A percentile compares a stretch with the other conserved stretches of the same genome.
phyloP scores from a whole-genome alignment of 257 asterid species.

The Penstemon davidsonii region DNA sequence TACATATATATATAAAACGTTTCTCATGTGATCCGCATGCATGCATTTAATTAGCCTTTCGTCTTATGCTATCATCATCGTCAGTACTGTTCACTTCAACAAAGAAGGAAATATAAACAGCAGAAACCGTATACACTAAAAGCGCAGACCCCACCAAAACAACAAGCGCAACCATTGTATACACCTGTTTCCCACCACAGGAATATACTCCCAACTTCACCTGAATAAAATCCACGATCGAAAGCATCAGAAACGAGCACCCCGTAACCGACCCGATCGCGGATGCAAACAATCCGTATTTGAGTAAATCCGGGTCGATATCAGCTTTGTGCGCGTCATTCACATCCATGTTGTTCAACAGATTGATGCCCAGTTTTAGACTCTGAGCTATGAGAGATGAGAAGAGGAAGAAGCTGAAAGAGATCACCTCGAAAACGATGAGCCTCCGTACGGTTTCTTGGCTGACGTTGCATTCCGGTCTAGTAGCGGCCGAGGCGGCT shows the following conservation, averaged over 20 bases:
- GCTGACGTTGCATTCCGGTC: no score
- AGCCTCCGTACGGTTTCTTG: slow-evolving; percentile 31
- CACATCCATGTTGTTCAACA: slow-evolving; percentile 38
- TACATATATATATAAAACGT: no score
- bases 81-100: slow-evolving; percentile 20
- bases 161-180: slow-evolving; percentile 28
- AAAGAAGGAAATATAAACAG: slow-evolving; percentile 43
- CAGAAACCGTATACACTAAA: slow-evolving; percentile 30
- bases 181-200: slow-evolving; percentile 37
- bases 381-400: slow-evolving; percentile 53
- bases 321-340: slow-evolving; percentile 39
- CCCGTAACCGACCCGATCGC: slow-evolving; percentile 45
- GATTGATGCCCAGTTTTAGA: slow-evolving; percentile 45
- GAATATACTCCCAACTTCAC: slow-evolving; percentile 39
- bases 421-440: slow-evolving; percentile 43
- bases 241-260: slow-evolving; percentile 38
- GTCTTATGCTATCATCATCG: no score
- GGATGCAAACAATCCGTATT: slow-evolving; percentile 40
- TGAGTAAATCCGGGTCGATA: slow-evolving; percentile 31
- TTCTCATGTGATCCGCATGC: no score
- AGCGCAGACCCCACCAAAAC: slow-evolving; percentile 32
- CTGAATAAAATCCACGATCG: slow-evolving; percentile 40
- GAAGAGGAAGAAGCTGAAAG: slow-evolving; percentile 55
- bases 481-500: slow-evolving; percentile 12
- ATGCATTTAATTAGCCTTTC: no score